phyloP scores from a whole-genome alignment of 139 green algal genomes.

The Micractinium conductrix region DNA sequence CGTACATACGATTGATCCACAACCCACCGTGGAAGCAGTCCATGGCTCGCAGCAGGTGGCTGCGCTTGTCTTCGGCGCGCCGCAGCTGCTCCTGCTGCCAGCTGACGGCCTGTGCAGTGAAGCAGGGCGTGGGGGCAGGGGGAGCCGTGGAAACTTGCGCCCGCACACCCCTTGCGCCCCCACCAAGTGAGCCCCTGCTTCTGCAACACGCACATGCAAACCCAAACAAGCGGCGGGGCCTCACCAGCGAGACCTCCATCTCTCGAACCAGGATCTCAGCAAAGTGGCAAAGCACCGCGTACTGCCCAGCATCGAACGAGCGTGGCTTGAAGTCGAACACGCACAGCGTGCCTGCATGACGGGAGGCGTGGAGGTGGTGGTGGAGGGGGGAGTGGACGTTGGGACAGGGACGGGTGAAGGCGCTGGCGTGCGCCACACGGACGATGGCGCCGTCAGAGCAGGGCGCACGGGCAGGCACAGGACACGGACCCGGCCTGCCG shows the following conservation, averaged over 20 bases:
- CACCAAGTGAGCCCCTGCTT: not conserved
- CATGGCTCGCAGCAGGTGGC: conserved; percentile 10
- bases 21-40: conserved; percentile 18
- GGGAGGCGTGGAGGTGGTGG: not conserved
- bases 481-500: too few species aligned
- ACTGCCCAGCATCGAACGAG: conserved; percentile 37
- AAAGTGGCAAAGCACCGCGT: conserved; percentile 73
- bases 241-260: conserved; percentile 62
- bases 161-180: too few species aligned
- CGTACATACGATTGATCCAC: too few species aligned
- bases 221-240: too few species aligned
- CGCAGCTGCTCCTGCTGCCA: conserved; percentile 13
- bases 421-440: not conserved
- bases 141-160: not conserved
- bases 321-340: conserved; percentile 81
- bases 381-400: not conserved
- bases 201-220: too few species aligned
- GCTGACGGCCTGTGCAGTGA: not conserved
- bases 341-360: conserved; percentile 77
- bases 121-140: not conserved
- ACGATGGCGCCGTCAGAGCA: not conserved
- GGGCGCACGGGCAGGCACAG: not conserved
- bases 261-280: conserved; percentile 84
- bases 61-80: not conserved
- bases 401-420: too few species aligned